Base-by-base conservation (phyloP, 2,329 filamentous ascomycete species). In the Endocalyx cinctus region DNA sequence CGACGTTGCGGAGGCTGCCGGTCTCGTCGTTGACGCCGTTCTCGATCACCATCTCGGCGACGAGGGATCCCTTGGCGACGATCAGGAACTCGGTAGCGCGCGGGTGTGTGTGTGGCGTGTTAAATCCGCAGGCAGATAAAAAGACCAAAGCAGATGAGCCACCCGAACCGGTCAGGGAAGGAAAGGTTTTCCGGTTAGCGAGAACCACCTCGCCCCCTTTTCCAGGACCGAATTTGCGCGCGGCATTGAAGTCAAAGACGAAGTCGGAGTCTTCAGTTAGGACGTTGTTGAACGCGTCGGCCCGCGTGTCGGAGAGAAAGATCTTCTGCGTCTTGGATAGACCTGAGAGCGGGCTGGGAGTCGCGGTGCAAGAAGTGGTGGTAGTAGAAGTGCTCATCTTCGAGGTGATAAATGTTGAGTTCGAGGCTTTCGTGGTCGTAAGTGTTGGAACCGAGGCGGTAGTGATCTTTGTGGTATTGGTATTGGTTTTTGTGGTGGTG, bases 121-220 rank as follows among this genome's bases (percentile, higher is more conserved):
- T 75, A 56, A 78, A 70, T 37, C 69, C 72, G 47, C 72, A 78
- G 22, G 63, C 58, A 20, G 63, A 59, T 23, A 78, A 55, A 46
- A 68, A 67, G 25, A 69, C 72, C 6, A 77, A 55, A 3, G 70
- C 69, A 60, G 73, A 71, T 37, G 63, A 64, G 22, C 67, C 55
- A 14, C 65, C 65, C 4, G 69, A 72, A 29, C 68, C 65, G 14
- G 74, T 67, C 14, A 78, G 66, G 17, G 72, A 70, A 4, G 74
- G 74, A 56, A 77, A 78, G 22, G 65, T 69, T 55, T 70, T 69
- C 49, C 72, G 65, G 58, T 76, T 74, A 27, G 73, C 70, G 14
- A 64, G 59, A 23, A 72, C 55, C 39, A 74, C 60, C 46, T 70
- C 60, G 25, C 71, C 71, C 25, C 69, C 71, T 27, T 58, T 52